Conservation (phyloP, 148 eudicot species). For the Fagopyrum tataricum region DNA sequence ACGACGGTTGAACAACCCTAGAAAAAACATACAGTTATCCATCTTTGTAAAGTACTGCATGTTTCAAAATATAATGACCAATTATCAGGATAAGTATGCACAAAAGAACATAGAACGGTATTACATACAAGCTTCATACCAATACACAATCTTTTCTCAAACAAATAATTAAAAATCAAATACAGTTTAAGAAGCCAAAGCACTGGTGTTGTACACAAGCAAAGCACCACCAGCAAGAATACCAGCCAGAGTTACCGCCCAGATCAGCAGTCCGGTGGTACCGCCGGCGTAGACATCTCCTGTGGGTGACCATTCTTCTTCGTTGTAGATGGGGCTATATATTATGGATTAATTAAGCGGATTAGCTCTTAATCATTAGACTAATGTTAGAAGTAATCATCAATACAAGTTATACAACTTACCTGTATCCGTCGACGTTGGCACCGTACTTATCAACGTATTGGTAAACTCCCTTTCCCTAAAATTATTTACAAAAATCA, state of each 20-base stretch:
- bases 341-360: conserved; percentile 1
- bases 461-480: conserved; percentile 99
- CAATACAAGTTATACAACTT: no score
- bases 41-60: no score
- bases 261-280: conserved; percentile 67
- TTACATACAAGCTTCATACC: conserved; percentile 8
- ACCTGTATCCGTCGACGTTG: conserved; percentile 99
- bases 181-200: conserved; percentile 40
- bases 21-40: no score
- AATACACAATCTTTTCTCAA: neutral
- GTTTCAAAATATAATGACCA: neutral
- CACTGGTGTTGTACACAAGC: conserved; percentile 94
- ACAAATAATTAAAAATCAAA: neutral
- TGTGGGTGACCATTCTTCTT: conserved; percentile 64
- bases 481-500: neutral
- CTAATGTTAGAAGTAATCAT: neutral
- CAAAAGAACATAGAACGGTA: neutral
- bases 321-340: conserved; percentile 84
- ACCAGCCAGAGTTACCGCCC: conserved; percentile 79
- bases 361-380: neutral
- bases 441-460: conserved; percentile 93
- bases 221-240: conserved; percentile 89
- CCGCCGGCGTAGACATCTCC: conserved; percentile 92
- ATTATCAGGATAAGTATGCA: neutral
- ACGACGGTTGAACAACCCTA: no score